Evolutionary conservation across 257 asterid species (phyloP).

Genomic region (Linderniella brevidens): DNA sequence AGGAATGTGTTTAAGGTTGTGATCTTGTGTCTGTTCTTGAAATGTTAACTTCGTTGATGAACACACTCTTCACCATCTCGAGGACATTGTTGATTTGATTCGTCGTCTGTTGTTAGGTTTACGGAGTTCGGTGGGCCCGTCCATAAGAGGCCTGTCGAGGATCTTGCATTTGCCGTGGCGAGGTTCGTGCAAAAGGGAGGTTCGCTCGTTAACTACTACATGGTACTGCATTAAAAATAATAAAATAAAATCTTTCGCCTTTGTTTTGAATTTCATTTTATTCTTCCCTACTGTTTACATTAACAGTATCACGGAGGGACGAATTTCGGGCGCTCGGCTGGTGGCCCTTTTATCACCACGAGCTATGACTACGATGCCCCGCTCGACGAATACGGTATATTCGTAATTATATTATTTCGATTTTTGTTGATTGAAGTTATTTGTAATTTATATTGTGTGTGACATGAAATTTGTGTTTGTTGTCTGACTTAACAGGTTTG

Average conservation of each 20-base stretch:
- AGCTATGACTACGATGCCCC: conserved; percentile 97
- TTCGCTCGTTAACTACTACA: conserved; percentile 79
- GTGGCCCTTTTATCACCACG: conserved; percentile 82
- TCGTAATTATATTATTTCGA: background rate
- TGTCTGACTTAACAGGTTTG: conserved; percentile 33
- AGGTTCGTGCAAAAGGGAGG: conserved; percentile 86
- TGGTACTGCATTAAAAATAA: conserved; percentile 23
- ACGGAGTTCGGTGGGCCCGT: conserved; percentile 78
- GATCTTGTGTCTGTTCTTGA: conserved; percentile 13
- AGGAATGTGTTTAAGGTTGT: background rate
- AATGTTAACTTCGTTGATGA: conserved; percentile 1
- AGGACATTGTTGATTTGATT: no score
- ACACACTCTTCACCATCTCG: no score
- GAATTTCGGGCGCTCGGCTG: conserved; percentile 85
- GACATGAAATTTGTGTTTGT: background rate
- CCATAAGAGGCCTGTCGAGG: conserved; percentile 82
- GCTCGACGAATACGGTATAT: conserved; percentile 65
- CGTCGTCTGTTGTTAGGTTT: conserved; percentile 28
- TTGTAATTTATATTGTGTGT: background rate
- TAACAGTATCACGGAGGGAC: conserved; percentile 83
- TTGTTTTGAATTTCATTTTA: background rate
- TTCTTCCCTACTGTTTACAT: background rate
- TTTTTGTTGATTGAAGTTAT: no score
- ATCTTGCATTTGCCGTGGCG: conserved; percentile 88
- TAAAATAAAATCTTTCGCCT: background rate